Conservation (phyloP, 2,329 filamentous ascomycete species). For the Sporothrix dimorphospora region DNA sequence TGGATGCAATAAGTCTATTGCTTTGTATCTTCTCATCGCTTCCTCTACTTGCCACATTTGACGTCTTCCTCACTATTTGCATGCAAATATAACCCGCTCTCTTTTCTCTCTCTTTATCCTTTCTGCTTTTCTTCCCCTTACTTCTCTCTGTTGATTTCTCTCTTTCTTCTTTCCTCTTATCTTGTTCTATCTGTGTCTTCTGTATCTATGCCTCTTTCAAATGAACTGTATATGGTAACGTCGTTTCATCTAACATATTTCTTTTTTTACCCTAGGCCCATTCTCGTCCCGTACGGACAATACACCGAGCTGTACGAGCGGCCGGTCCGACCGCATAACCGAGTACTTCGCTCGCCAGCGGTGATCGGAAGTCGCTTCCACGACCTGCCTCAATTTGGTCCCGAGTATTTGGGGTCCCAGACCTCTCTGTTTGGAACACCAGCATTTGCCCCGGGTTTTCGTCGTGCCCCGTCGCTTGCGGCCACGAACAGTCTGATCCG, state of each 20-base stretch:
- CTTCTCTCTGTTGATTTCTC: neutral
- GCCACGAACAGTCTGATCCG: too few species aligned
- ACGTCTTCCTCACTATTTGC: neutral
- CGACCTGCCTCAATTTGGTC: neutral
- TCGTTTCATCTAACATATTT: neutral
- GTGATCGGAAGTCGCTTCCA: neutral
- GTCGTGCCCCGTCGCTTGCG: too few species aligned
- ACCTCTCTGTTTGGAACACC: neutral
- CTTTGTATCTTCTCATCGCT: neutral
- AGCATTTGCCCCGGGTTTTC: too few species aligned
- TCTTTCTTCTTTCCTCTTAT: neutral
- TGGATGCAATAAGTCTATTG: neutral
- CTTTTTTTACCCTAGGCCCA: neutral
- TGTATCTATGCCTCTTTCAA: neutral
- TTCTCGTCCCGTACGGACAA: neutral
- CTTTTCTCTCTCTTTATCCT: neutral
- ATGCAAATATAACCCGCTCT: neutral
- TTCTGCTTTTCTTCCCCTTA: neutral
- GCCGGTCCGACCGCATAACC: neutral
- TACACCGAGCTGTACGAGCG: neutral
- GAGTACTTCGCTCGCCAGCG: neutral
- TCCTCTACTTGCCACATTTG: neutral
- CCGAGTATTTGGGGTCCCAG: neutral
- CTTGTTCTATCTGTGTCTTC: neutral
- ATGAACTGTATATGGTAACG: neutral